These are phyloP conservation scores for Aechmea fasciata DNA, from an alignment of 176 grass and related monocot species.

Conservation along the genomic window DNA sequence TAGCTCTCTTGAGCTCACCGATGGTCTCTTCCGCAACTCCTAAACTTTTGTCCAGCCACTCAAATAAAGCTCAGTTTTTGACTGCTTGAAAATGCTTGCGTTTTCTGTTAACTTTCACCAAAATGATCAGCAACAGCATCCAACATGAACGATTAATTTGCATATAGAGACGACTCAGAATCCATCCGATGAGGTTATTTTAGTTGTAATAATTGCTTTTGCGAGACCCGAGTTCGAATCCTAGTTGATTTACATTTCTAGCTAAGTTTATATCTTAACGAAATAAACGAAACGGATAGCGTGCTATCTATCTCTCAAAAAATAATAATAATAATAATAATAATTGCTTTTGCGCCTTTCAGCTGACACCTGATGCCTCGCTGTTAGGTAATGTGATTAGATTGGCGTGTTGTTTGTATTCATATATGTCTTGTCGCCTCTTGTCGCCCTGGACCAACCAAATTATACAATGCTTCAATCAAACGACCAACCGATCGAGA, in stretches of 20 bases:
- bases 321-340: too few relatives aligned
- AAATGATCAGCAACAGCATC: too few relatives aligned
- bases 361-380: neutral
- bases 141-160: too few relatives aligned
- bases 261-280: too few relatives aligned
- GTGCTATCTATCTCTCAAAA: too few relatives aligned
- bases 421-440: neutral
- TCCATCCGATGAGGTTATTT: neutral
- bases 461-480: neutral
- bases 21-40: neutral
- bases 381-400: too few relatives aligned
- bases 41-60: neutral
- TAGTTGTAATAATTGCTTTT: slow-evolving; percentile 5
- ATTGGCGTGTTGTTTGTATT: slow-evolving; percentile 3
- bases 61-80: neutral
- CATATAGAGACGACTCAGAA: neutral
- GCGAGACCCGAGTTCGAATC: too few relatives aligned
- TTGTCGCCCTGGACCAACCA: neutral
- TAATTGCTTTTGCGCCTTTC: neutral
- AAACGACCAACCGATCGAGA: neutral
- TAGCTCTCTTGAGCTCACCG: slow-evolving; percentile 24
- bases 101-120: neutral
- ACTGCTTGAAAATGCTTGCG: neutral
- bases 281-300: too few relatives aligned
- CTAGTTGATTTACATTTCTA: too few relatives aligned